Evolutionary conservation across 371 early-diverging fungal species (phyloP).

Genomic region (Syncephalis plumigaleata): DNA sequence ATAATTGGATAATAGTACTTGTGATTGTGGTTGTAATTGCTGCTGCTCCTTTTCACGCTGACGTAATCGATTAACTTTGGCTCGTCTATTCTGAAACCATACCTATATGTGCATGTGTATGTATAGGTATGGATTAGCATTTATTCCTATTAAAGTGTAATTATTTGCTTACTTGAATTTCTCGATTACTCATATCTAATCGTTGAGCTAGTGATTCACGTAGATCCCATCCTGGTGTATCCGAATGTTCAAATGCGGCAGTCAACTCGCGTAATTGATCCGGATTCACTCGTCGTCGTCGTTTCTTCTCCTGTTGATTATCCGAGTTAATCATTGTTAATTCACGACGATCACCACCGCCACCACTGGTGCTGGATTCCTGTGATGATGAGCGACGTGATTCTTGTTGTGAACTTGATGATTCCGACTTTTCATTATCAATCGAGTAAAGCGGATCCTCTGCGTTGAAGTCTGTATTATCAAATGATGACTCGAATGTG

Average conservation of each 20-base stretch:
- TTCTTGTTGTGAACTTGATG: too few relatives aligned
- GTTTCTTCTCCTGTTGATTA: neutral
- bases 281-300: neutral
- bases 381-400: too few relatives aligned
- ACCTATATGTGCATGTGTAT: neutral
- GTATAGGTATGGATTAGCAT: neutral
- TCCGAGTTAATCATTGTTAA: too few relatives aligned
- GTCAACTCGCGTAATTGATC: neutral
- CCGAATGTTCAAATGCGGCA: neutral
- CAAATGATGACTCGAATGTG: too few relatives aligned
- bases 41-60: too few relatives aligned
- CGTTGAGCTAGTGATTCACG: neutral
- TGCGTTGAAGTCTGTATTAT: too few relatives aligned
- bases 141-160: neutral
- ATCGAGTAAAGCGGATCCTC: too few relatives aligned
- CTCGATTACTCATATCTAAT: neutral
- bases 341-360: too few relatives aligned
- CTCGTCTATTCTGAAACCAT: conserved; percentile 1
- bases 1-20: too few relatives aligned
- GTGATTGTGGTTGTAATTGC: too few relatives aligned
- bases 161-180: neutral
- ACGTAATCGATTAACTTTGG: neutral
- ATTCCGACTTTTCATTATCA: too few relatives aligned
- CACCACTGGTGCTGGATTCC: too few relatives aligned
- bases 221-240: neutral